These are phyloP conservation scores for Cyanidioschyzon merolae DNA, from an alignment of 23 red algal genomes.

Conservation along the genomic window DNA sequence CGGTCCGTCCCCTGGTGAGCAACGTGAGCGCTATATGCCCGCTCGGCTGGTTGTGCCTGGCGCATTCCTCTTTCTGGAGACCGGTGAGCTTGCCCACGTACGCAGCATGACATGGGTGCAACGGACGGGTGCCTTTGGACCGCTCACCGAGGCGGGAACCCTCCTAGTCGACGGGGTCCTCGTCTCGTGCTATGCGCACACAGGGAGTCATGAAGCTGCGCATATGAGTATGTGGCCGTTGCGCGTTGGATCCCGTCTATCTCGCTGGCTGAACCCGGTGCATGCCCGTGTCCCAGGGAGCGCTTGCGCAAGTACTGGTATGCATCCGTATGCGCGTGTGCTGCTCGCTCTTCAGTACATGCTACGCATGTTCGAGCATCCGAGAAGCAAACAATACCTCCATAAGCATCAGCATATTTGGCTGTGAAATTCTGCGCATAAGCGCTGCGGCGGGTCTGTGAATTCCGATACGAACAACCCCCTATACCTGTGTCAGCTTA, in stretches of 20 bases:
- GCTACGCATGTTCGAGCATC: too few species aligned
- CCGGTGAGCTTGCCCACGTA: background rate
- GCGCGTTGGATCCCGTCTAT: background rate
- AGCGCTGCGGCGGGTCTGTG: too few species aligned
- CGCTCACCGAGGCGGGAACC: constrained; percentile 26
- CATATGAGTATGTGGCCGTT: background rate
- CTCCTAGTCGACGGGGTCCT: constrained; percentile 6
- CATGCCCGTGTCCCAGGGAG: too few species aligned
- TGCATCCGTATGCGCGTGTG: too few species aligned
- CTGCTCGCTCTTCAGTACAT: too few species aligned
- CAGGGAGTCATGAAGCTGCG: background rate
- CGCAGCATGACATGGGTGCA: background rate
- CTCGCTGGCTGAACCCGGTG: background rate
- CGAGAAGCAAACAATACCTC: too few species aligned
- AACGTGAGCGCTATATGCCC: background rate
- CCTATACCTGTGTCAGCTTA: too few species aligned
- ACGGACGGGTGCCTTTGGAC: constrained; percentile 14
- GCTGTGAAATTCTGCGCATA: too few species aligned
- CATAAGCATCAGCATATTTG: too few species aligned
- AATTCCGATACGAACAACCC: too few species aligned
- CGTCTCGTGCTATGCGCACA: constrained; percentile 24
- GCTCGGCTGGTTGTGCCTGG: background rate
- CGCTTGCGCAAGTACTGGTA: too few species aligned
- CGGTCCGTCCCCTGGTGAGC: background rate
- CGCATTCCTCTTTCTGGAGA: background rate